Evolutionary conservation across 2,329 filamentous ascomycete genomes (phyloP), one percentile per base, ranked within the genome.

Genomic region (Calonectria multiphialidica): DNA sequence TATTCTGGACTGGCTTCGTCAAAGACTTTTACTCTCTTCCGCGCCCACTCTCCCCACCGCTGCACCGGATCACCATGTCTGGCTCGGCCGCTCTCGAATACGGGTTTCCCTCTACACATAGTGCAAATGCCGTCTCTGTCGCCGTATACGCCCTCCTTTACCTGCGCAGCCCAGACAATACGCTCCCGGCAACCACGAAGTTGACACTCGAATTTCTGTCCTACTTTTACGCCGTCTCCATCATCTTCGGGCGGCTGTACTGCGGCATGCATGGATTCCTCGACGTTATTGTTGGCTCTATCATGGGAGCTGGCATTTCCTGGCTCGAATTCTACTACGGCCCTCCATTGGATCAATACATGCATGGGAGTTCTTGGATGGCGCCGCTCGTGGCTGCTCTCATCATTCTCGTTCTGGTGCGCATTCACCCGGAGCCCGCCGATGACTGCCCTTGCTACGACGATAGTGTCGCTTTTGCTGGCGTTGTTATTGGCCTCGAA

Each of bases 231-330:
- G 95, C 94, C 40, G 85, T 91, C 15, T 98, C 96, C 30, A 98
- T 99, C 80, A 90, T 98, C 47, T 87, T 98, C 74, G 97, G 97
- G 7, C 92, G 97, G 23, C 87, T 99, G 42, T 98, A 99, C 86
- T 99, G 97, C 81, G 97, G 97, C 73, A 99, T 99, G 97, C 97
- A 99, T 84, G 97, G 97, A 13, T 98, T 98, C 84, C 88, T 97
- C 50, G 97, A 99, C 83, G 95, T 98, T 28, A 85, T 97, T 16
- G 84, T 97, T 69, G 97, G 97, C 8, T 95, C 93, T 67, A 78
- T 92, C 16, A 88, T 98, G 68, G 97, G 97, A 37, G 93, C 92
- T 13, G 84, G 89, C 64, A 90, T 93, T 74, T 89, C 88, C 28
- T 81, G 89, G 33, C 75, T 90, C 73, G 91, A 93, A 80, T 92